phyloP scores from a whole-genome alignment of 1,284 basidiomycete genomes.

The Entoloma clypeatum region DNA sequence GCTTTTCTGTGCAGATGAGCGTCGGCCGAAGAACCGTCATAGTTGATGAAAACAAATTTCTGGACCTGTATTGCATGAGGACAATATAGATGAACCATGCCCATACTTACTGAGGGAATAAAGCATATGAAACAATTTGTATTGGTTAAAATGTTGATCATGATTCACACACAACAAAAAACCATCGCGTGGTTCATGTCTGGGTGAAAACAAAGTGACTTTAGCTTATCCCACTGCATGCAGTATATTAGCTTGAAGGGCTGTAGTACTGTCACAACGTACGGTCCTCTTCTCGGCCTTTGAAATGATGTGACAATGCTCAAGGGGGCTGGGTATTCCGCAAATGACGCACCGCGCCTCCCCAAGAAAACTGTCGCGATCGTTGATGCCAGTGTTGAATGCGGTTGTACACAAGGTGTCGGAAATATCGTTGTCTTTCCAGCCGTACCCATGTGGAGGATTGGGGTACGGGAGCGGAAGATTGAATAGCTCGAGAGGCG shows the following conservation, averaged over 20 bases:
- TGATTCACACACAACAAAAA: too few relatives aligned
- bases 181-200: too few relatives aligned
- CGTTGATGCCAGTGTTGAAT: slow-evolving; percentile 19
- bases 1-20: slow-evolving; percentile 4
- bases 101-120: slow-evolving; percentile 10
- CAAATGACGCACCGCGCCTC: slow-evolving; percentile 16
- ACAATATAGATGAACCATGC: slow-evolving; percentile 8
- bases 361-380: slow-evolving; percentile 20
- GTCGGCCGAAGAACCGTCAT: slow-evolving; percentile 5
- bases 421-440: slow-evolving; percentile 15
- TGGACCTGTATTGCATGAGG: slow-evolving; percentile 2
- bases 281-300: slow-evolving; percentile 5
- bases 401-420: slow-evolving; percentile 19
- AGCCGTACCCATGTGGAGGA: slow-evolving; percentile 18
- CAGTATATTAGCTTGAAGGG: too few relatives aligned
- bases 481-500: slow-evolving; percentile 13
- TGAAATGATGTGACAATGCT: slow-evolving; percentile 16
- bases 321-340: slow-evolving; percentile 7
- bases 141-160: slow-evolving; percentile 8
- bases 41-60: slow-evolving; percentile 9
- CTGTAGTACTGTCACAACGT: too few relatives aligned
- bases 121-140: slow-evolving; percentile 12
- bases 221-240: too few relatives aligned
- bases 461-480: slow-evolving; percentile 14
- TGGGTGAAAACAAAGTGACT: too few relatives aligned